Evolutionary conservation across 2,329 filamentous ascomycete genomes (phyloP), one percentile per base, ranked within the genome.

Genomic region (Alternaria ethzedia): DNA sequence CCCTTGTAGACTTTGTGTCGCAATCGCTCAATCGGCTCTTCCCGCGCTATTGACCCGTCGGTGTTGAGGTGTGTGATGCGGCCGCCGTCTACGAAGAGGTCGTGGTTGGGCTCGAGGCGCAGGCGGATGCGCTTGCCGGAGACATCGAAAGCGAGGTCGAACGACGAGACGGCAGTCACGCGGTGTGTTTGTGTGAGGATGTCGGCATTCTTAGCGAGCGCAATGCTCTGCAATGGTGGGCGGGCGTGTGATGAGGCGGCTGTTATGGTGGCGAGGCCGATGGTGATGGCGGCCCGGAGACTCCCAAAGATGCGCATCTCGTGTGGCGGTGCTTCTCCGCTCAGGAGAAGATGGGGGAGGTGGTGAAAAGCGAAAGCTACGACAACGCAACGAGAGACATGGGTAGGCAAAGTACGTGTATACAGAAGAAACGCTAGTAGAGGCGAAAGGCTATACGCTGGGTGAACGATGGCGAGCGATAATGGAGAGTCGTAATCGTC

Each of bases 1-100:
- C 96, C 96, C 79, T 91, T 93, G 84, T 89, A 99, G 4, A 98
- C 90, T 73, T 90, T 91, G 81, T 97, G 92, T 23, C 90, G 88
- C 58, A 86, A 81, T 57, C 94, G 87, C 59, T 92, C 84, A 64
- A 98, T 87, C 36, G 85, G 83, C 75, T 97, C 91, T n/a, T 87
- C 83, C 21, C 83, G 82, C 54, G 81, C 83, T 41, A 97, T 81
- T 52, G 86, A 84, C 56, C 96, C 96, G 78, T 97, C 89, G 11
- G 85, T 78, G 58, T 86, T 89, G 45, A 97, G 80, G 75, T 93
- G 90, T 43, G 90, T 87, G 51, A 99, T 84, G 54, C 86, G 87
- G 9, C 94, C 91, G 71, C 91, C 89, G 15, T 93, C 87, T 58
- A 90, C 87, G 49, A 99, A 85, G 62, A 98, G 89, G 80, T 98